phyloP scores from a whole-genome alignment of 805 yeast species.

The Myxozyma vanderwaltii region DNA sequence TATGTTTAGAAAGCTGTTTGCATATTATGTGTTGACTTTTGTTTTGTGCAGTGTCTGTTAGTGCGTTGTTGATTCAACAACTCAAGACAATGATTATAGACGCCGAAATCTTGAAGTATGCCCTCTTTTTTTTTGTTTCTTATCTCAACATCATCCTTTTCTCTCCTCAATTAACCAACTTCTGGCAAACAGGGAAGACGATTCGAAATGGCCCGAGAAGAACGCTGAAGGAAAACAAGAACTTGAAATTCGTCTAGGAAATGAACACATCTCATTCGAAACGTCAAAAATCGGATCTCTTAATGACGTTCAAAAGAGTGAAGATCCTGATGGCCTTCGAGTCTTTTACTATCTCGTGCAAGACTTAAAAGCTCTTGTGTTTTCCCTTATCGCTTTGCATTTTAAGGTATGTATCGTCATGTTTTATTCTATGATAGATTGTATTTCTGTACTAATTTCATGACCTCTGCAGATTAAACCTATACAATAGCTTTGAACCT shows the following conservation, averaged over 20 bases:
- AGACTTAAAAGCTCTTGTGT: slow-evolving; percentile 49
- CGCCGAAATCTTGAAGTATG: slow-evolving; percentile 46
- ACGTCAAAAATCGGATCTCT: slow-evolving; percentile 48
- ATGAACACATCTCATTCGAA: slow-evolving; percentile 43
- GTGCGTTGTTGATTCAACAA: slow-evolving; percentile 44
- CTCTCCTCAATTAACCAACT: background rate
- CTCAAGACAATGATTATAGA: slow-evolving; percentile 44
- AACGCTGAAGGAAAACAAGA: slow-evolving; percentile 49
- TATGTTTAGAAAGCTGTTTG: background rate
- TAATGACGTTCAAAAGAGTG: slow-evolving; percentile 45
- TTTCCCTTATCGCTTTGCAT: slow-evolving; percentile 48
- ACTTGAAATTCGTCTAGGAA: slow-evolving; percentile 46
- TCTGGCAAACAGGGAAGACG: slow-evolving; percentile 41
- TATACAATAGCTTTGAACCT: slow-evolving; percentile 3
- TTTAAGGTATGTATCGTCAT: slow-evolving; percentile 43
- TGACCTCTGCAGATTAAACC: slow-evolving; percentile 18
- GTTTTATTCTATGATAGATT: background rate
- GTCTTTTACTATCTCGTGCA: slow-evolving; percentile 50
- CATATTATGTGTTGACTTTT: background rate
- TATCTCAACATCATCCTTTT: too few relatives aligned
- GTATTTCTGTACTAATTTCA: background rate
- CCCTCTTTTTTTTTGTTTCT: too few relatives aligned
- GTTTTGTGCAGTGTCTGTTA: slow-evolving; percentile 39
- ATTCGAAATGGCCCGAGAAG: slow-evolving; percentile 48
- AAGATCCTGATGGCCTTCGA: slow-evolving; percentile 51